phyloP scores from a whole-genome alignment of 371 early-diverging fungal species.

The Mucor saturninus region DNA sequence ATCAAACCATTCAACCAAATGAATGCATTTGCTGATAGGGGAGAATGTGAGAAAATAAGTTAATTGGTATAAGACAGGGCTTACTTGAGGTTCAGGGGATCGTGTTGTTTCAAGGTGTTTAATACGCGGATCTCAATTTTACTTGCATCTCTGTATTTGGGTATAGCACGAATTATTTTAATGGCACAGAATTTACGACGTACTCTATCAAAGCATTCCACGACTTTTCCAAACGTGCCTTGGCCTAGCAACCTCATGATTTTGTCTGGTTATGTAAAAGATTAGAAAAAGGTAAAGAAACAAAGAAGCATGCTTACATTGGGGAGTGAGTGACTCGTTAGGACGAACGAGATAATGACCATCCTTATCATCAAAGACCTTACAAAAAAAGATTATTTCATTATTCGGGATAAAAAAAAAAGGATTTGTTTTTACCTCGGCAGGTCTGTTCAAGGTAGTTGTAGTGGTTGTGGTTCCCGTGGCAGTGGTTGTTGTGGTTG shows the following conservation, averaged over 20 bases:
- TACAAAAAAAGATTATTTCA: too few relatives aligned
- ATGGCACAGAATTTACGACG: slow-evolving; percentile 63
- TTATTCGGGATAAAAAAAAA: too few relatives aligned
- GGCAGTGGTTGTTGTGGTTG: not conserved
- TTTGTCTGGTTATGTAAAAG: slow-evolving; percentile 55
- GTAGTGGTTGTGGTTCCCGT: slow-evolving; percentile 1
- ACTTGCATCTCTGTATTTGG: slow-evolving; percentile 94
- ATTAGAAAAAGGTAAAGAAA: not conserved
- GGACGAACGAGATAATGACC: slow-evolving; percentile 87
- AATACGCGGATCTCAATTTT: slow-evolving; percentile 88
- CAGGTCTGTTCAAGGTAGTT: not conserved
- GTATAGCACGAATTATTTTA: slow-evolving; percentile 92
- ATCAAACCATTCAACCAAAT: slow-evolving; percentile 80
- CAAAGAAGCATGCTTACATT: slow-evolving; percentile 59
- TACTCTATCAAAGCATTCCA: slow-evolving; percentile 79
- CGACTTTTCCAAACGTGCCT: slow-evolving; percentile 97
- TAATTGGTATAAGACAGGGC: not conserved
- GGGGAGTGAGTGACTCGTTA: slow-evolving; percentile 70
- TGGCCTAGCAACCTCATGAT: slow-evolving; percentile 88
- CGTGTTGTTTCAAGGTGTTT: slow-evolving; percentile 72
- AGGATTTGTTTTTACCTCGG: slow-evolving; percentile 10
- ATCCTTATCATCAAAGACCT: slow-evolving; percentile 82
- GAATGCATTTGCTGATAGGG: slow-evolving; percentile 66
- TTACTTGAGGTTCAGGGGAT: slow-evolving; percentile 72
- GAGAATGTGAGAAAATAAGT: slow-evolving; percentile 6